A percentile compares a stretch with the other conserved stretches of the same genome.
Evolutionary conservation across 352 stramenopile species (phyloP).

Genomic region (Globisporangium lucens): DNA sequence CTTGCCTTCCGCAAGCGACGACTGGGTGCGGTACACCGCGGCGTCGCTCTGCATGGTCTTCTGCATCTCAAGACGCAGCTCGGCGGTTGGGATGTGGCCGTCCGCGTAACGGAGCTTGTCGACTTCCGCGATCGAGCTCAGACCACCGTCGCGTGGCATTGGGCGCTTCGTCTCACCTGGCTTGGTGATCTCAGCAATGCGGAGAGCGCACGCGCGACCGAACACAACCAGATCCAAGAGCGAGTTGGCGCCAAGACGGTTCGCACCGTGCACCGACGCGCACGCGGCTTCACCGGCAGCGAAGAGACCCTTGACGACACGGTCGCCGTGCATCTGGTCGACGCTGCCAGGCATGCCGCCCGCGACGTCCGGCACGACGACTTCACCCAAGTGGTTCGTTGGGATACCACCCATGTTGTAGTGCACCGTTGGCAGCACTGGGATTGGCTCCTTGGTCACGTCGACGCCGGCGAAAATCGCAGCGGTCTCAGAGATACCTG

Average conservation of each 20-base stretch:
- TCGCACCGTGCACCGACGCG: slow-evolving; percentile 95
- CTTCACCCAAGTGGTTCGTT: slow-evolving; percentile 95
- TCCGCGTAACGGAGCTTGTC: slow-evolving; percentile 89
- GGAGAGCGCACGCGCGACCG: slow-evolving; percentile 90
- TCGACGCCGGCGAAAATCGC: slow-evolving; percentile 97
- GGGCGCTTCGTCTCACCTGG: slow-evolving; percentile 82
- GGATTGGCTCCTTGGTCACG: slow-evolving; percentile 97
- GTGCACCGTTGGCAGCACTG: slow-evolving; percentile 96
- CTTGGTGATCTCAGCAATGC: slow-evolving; percentile 93
- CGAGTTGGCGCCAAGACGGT: slow-evolving; percentile 91
- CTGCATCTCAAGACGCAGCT: slow-evolving; percentile 78
- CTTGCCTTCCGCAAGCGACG: slow-evolving; percentile 79
- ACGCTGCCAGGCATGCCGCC: slow-evolving; percentile 31
- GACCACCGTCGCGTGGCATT: slow-evolving; percentile 80
- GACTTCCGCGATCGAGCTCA: slow-evolving; percentile 86
- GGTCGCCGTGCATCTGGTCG: slow-evolving; percentile 71
- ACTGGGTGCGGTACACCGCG: slow-evolving; percentile 55
- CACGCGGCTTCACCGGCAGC: slow-evolving; percentile 94
- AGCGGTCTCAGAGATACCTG: slow-evolving; percentile 95
- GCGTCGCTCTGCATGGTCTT: slow-evolving; percentile 56
- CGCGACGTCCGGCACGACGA: slow-evolving; percentile 61
- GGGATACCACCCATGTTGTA: slow-evolving; percentile 99
- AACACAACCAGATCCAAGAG: slow-evolving; percentile 98
- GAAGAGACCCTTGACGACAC: slow-evolving; percentile 93
- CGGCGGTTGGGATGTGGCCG: slow-evolving; percentile 71